These are phyloP conservation scores for Orychophragmus violaceus DNA, from an alignment of 345 rosid species.

Conservation along the genomic window DNA sequence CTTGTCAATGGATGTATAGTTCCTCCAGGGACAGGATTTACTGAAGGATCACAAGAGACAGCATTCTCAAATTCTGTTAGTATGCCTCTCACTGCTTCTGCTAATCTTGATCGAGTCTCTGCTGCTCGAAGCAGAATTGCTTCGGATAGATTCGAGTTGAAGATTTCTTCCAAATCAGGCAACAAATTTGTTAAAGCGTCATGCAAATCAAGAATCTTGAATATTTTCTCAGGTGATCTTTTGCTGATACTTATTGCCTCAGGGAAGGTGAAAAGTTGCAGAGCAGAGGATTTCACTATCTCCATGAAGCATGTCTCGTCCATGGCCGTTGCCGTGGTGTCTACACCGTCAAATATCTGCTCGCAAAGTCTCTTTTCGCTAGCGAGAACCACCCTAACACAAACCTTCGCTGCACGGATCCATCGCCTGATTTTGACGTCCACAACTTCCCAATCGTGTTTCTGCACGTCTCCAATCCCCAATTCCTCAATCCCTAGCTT, in stretches of 20 bases:
- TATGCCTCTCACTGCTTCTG: conserved; percentile 86
- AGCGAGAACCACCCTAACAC: conserved; percentile 68
- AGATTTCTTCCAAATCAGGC: conserved; percentile 78
- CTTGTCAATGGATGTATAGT: conserved; percentile 92
- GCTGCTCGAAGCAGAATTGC: conserved; percentile 70
- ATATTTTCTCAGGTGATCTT: conserved; percentile 88
- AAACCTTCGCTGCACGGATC: conserved; percentile 83
- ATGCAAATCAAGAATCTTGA: conserved; percentile 86
- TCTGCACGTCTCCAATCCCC: conserved; percentile 83
- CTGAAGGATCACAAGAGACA: conserved; percentile 69
- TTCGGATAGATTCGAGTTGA: conserved; percentile 47
- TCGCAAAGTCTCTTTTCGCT: conserved; percentile 82
- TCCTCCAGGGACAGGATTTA: conserved; percentile 81
- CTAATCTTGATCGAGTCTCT: conserved; percentile 75
- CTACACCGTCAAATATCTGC: conserved; percentile 58
- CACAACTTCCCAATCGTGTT: conserved; percentile 71
- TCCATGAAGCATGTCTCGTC: conserved; percentile 88
- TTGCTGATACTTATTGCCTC: conserved; percentile 91
- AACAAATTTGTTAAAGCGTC: conserved; percentile 68
- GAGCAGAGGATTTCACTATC: conserved; percentile 73
- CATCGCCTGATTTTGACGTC: conserved; percentile 78
- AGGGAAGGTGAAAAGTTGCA: conserved; percentile 79
- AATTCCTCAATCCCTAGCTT: conserved; percentile 71
- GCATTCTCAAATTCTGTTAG: conserved; percentile 82
- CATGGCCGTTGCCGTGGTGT: no score